A percentile compares a stretch with the other conserved stretches of the same genome.
Evolutionary conservation across 768 basidiomycete species (phyloP).

Genomic region (Amanita phalloides): DNA sequence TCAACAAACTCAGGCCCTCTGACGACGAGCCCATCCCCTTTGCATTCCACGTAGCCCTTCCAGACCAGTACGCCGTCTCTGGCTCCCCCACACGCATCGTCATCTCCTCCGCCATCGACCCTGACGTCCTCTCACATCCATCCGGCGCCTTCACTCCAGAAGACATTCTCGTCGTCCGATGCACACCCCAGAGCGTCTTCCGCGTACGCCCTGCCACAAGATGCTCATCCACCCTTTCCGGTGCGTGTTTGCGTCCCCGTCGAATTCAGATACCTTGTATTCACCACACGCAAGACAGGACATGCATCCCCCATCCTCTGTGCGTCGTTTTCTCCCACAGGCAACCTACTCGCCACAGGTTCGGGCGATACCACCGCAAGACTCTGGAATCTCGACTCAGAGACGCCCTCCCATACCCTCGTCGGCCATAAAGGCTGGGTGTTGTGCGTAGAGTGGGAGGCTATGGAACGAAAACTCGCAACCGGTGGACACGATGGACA

Average conservation of each 20-base stretch:
- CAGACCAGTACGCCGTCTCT: constrained; percentile 31
- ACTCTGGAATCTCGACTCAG: constrained; percentile 90
- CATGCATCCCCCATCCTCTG: constrained; percentile 92
- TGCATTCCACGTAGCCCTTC: constrained; percentile 75
- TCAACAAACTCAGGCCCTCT: constrained; percentile 76
- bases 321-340: constrained; percentile 92
- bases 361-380: constrained; percentile 90
- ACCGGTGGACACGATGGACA: constrained; percentile 94
- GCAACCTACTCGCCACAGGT: constrained; percentile 84
- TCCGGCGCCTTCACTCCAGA: constrained; percentile 71
- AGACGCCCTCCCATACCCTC: constrained; percentile 81
- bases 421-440: constrained; percentile 94
- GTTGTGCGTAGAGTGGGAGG: constrained; percentile 95
- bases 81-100: constrained; percentile 67
- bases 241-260: constrained; percentile 25
- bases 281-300: constrained; percentile 30
- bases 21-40: constrained; percentile 90
- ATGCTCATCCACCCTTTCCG: constrained; percentile 87
- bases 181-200: constrained; percentile 94
- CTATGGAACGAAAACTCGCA: constrained; percentile 80
- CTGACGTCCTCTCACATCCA: constrained; percentile 67
- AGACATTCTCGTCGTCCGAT: constrained; percentile 80
- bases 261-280: neutral
- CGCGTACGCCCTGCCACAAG: constrained; percentile 87
- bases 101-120: constrained; percentile 75